Evolutionary conservation across 306 rosid genomes (phyloP), one percentile per base, ranked within the genome.

Genomic region (Glycyrrhiza uralensis): DNA sequence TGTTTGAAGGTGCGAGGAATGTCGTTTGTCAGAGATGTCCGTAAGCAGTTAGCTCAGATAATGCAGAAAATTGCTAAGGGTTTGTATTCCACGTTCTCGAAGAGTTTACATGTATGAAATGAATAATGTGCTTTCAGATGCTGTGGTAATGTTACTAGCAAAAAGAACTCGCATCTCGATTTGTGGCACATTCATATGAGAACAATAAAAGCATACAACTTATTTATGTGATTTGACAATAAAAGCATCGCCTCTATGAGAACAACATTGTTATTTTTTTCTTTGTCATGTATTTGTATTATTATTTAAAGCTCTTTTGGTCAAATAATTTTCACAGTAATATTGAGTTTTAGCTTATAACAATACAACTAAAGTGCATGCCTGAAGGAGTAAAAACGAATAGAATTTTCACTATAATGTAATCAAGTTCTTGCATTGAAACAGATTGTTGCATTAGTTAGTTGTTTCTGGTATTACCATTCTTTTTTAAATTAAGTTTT

Each of bases 51-150:
- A 61, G 77, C 89, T 62, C 97, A 91, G 54, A 94, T 94, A 66
- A 87, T 89, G 96, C 92, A 86, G 87, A 89, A 94, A 76, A 78
- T 89, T 59, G 84, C 95, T 1, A 91, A 85, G 52, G 99, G 99
- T 91, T 66, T 71, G 96, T 83, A 44, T 63, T 79, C 59, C 57
- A 6, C 50, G 59, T 66, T 61, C 68, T 73, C 23, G 12, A 72
- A 22, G 54, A 75, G 56, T 38, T 66, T 66, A 39, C 72, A 29
- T 64, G 36, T 77, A 44, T 41, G 32, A 62, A 77, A 42, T 72
- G 62, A 56, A 20, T 49, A 54, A 50, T 55, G 69, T 32, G 29
- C 35, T 77, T 51, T 70, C n/a, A 11, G 62, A 54, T 50, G 68
- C 39, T 22, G 1, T 42, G 63, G 26, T 51, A 20, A 50, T 72